Evolutionary conservation across 2,329 filamentous ascomycete species (phyloP).

Genomic region (Lecanicillium sp.): DNA sequence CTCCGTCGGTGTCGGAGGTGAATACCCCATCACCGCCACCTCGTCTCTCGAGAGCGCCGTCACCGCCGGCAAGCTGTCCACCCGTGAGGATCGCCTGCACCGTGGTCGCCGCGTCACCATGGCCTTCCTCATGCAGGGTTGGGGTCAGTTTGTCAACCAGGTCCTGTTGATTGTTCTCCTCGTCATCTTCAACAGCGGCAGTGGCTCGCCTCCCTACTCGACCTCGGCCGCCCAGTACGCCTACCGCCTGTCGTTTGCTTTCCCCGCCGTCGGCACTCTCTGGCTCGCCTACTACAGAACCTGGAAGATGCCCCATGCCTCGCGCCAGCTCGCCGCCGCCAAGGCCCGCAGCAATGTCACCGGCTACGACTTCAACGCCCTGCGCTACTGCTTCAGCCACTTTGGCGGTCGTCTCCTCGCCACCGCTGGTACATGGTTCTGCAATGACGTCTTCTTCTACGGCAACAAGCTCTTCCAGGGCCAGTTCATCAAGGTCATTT

Average conservation of each 20-base stretch:
- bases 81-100: conserved; percentile 86
- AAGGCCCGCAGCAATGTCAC: conserved; percentile 86
- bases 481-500: conserved; percentile 81
- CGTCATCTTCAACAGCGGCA: conserved; percentile 77
- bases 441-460: conserved; percentile 98
- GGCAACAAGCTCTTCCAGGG: conserved; percentile 97
- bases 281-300: conserved; percentile 96
- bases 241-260: conserved; percentile 85
- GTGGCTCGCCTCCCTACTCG: conserved; percentile 69
- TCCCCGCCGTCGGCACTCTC: conserved; percentile 82
- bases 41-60: conserved; percentile 90
- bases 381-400: conserved; percentile 69
- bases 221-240: conserved; percentile 75
- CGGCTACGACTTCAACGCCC: conserved; percentile 82
- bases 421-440: conserved; percentile 85
- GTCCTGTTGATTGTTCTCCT: conserved; percentile 79
- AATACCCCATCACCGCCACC: conserved; percentile 95
- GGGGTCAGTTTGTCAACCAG: conserved; percentile 95
- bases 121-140: conserved; percentile 97
- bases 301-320: conserved; percentile 87
- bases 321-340: conserved; percentile 69
- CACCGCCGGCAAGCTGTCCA: conserved; percentile 79
- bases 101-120: conserved; percentile 92
- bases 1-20: conserved; percentile 62
- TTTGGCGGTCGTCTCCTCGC: conserved; percentile 83